These are phyloP conservation scores for Aleurites moluccanus DNA, from an alignment of 441 rosid genomes.

Conservation along the genomic window DNA sequence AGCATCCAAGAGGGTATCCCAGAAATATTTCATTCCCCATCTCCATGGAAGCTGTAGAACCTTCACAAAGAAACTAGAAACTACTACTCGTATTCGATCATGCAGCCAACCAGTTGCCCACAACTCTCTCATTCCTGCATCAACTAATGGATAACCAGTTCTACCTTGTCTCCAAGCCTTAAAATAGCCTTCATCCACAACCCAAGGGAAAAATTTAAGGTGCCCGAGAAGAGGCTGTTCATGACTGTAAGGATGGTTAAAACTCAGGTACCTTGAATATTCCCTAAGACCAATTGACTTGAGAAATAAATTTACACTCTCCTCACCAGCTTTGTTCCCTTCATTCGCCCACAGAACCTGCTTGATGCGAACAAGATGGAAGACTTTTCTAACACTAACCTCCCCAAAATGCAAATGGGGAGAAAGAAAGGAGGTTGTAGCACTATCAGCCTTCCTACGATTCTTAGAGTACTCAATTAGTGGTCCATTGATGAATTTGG, in stretches of 20 bases:
- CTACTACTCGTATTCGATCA: slow-evolving; percentile 93
- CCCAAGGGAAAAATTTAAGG: slow-evolving; percentile 93
- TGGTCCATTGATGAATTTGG: slow-evolving; percentile 85
- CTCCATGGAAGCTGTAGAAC: slow-evolving; percentile 96
- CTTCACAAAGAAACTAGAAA: slow-evolving; percentile 97
- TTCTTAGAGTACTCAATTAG: slow-evolving; percentile 82
- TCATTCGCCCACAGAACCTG: slow-evolving; percentile 97
- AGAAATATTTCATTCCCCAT: slow-evolving; percentile 99
- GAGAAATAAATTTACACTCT: slow-evolving; percentile 88
- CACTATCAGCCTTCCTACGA: slow-evolving; percentile 93
- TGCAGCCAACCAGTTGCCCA: slow-evolving; percentile 99
- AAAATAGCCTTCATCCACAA: slow-evolving; percentile 74
- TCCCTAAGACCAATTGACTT: slow-evolving; percentile 97
- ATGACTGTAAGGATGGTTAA: slow-evolving; percentile 91
- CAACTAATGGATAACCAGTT: slow-evolving; percentile 93
- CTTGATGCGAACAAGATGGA: slow-evolving; percentile 88
- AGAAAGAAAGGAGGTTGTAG: slow-evolving; percentile 92
- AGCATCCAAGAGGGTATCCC: slow-evolving; percentile 97
- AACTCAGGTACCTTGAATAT: slow-evolving; percentile 88
- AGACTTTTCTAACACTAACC: slow-evolving; percentile 90
- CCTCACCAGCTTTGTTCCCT: slow-evolving; percentile 89
- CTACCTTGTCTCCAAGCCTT: slow-evolving; percentile 99
- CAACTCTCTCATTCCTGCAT: slow-evolving; percentile 98
- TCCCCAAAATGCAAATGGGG: slow-evolving; percentile 98
- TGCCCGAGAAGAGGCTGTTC: slow-evolving; percentile 95